These are phyloP conservation scores for Pseudotulostoma volvatum DNA, from an alignment of 495 filamentous ascomycete species.

Conservation along the genomic window DNA sequence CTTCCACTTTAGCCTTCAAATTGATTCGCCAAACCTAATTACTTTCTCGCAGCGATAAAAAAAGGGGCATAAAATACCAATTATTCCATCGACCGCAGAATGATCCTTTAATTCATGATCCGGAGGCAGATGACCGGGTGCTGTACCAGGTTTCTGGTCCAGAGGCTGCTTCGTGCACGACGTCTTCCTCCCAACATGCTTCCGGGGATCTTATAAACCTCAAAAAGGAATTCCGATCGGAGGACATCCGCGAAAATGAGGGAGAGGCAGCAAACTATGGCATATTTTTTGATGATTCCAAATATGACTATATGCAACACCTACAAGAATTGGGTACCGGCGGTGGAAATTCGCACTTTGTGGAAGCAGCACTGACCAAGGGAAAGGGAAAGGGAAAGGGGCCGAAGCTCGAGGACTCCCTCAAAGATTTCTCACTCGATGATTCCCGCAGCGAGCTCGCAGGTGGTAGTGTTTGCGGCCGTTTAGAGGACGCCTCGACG, in stretches of 20 bases:
- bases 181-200: conserved; percentile 23
- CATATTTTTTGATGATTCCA: conserved; percentile 73
- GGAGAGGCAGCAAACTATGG: conserved; percentile 92
- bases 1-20: not conserved
- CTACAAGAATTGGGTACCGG: conserved; percentile 66
- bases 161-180: conserved; percentile 12
- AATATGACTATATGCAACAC: conserved; percentile 99
- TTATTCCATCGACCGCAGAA: conserved; percentile 93
- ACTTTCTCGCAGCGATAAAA: conserved; percentile 57
- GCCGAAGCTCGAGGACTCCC: conserved; percentile 68
- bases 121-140: conserved; percentile 64
- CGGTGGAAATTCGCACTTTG: conserved; percentile 47
- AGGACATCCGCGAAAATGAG: conserved; percentile 65
- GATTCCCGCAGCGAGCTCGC: conserved; percentile 34
- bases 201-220: conserved; percentile 56
- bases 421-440: conserved; percentile 48
- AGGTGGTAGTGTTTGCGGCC: conserved; percentile 18
- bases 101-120: conserved; percentile 88
- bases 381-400: conserved; percentile 47
- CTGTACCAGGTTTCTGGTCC: conserved; percentile 38
- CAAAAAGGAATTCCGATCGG: conserved; percentile 55
- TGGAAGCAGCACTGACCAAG: conserved; percentile 46
- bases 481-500: conserved; percentile 17
- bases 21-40: not conserved
- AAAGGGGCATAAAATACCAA: conserved; percentile 76